Base-by-base conservation (phyloP, 306 rosid genomes). In the Mucuna pruriens region DNA sequence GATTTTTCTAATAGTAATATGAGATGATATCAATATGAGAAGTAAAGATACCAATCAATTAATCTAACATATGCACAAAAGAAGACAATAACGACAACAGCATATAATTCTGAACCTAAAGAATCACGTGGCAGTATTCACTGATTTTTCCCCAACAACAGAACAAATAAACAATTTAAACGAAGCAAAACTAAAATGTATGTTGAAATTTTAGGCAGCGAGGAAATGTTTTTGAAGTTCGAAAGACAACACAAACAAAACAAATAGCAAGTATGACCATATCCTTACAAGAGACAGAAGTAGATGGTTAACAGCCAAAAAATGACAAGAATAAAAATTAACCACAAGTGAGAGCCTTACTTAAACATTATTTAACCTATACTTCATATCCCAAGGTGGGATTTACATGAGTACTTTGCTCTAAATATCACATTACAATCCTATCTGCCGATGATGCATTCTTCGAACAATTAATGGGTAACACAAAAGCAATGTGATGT, bases 351-450 rank as follows among this genome's bases (percentile, higher is more conserved):
- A 26, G 52, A 33, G 52, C 38, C 9, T 49, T 57, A 44, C 75
- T 46, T 79, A 88, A 87, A 82, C 75, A 84, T 52, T 55, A 10
- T 60, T 74, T 72, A 48, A 75, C 44, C 77, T 71, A 26, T 54
- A 75, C 36, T 73, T 57, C 52, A 88, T n/a, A n/a, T 90, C 97
- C 92, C 95, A 88, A 90, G 93, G 64, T 46, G 70, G 95, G 97
- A 91, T 88, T 87, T 83, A 88, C 83, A 84, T 73, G 69, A 60
- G 60, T 80, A 64, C 31, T 57, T 65, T 49, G 75, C 45, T 65
- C 77, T 48, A 62, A 48, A 75, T 67, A 33, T 70, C 70, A 60
- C 85, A 57, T 52, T 76, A 46, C 72, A 87, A 62, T 73, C 26
- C 60, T 16, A 57, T 65, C 9, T 19, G 17, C 52, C 7, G 34